These are phyloP conservation scores for Rhodosporidiobolus sp. DNA, from an alignment of 768 basidiomycete genomes.

Conservation along the genomic window DNA sequence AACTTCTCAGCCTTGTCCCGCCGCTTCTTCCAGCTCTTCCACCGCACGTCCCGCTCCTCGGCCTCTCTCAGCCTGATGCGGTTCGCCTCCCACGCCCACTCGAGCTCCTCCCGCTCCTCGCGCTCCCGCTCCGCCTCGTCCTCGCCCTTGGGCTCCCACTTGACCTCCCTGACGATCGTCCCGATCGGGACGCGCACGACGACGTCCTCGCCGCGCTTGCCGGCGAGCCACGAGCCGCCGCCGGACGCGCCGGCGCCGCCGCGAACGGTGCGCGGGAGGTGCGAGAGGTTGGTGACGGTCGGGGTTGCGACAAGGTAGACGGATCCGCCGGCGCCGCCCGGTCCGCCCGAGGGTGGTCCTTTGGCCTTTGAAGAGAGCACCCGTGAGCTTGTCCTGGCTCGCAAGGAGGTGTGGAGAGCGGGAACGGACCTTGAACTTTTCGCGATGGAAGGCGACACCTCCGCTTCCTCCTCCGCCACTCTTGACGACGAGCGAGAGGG, in stretches of 20 bases:
- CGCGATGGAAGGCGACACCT: conserved; percentile 87
- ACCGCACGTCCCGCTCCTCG: conserved; percentile 60
- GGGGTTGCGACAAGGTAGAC: conserved; percentile 79
- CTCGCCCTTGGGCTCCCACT: conserved; percentile 59
- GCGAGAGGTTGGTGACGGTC: conserved; percentile 70
- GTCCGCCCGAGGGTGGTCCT: conserved; percentile 82
- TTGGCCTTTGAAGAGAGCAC: not conserved
- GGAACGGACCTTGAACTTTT: conserved; percentile 76
- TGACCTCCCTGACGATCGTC: conserved; percentile 77
- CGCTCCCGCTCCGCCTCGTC: conserved; percentile 66
- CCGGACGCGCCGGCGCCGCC: conserved; percentile 69
- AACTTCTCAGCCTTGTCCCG: conserved; percentile 18
- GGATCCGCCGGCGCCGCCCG: conserved; percentile 82
- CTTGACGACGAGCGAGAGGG: conserved; percentile 20
- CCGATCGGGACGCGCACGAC: conserved; percentile 82
- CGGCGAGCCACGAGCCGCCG: conserved; percentile 82
- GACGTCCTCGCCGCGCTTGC: conserved; percentile 66
- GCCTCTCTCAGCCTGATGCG: conserved; percentile 55
- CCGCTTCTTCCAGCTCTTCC: conserved; percentile 51
- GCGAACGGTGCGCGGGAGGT: conserved; percentile 65
- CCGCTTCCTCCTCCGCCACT: conserved; percentile 86
- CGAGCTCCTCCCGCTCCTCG: conserved; percentile 30
- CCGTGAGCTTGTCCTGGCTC: not conserved
- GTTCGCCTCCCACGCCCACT: conserved; percentile 50
- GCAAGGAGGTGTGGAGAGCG: conserved; percentile 44